Conservation (phyloP, 371 early-diverging fungal genomes). For the Rhizopus microsporus region DNA sequence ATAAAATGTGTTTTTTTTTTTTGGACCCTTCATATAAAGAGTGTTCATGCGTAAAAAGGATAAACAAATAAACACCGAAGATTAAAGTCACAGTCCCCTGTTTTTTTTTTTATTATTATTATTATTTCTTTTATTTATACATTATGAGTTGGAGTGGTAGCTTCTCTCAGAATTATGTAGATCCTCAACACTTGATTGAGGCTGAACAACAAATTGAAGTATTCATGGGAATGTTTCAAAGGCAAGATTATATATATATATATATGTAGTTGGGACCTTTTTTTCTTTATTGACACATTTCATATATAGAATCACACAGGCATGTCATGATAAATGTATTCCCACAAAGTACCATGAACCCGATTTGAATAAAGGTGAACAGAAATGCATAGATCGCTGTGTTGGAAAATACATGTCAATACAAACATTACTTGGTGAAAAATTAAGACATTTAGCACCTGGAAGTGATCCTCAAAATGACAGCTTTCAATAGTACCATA, state of each 20-base stretch:
- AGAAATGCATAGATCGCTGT: conserved; percentile 94
- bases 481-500: background rate
- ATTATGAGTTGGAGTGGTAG: conserved; percentile 43
- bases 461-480: conserved; percentile 3
- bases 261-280: too few relatives aligned
- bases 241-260: conserved; percentile 51
- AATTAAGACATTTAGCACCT: conserved; percentile 55
- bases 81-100: background rate
- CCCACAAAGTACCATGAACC: conserved; percentile 80
- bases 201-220: conserved; percentile 83
- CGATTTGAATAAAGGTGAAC: conserved; percentile 94
- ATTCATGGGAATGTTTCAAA: conserved; percentile 74
- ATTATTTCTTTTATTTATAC: background rate
- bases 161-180: conserved; percentile 51
- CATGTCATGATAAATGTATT: conserved; percentile 93
- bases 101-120: conserved; percentile 7
- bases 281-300: conserved; percentile 2
- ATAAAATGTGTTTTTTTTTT: background rate
- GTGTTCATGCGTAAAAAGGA: too few relatives aligned
- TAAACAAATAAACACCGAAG: background rate
- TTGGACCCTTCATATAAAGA: too few relatives aligned
- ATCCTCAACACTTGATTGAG: conserved; percentile 66
- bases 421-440: conserved; percentile 71
- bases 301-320: conserved; percentile 66
- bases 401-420: conserved; percentile 85